Base-by-base conservation (phyloP, 345 rosid species). In the Linum tenue region DNA sequence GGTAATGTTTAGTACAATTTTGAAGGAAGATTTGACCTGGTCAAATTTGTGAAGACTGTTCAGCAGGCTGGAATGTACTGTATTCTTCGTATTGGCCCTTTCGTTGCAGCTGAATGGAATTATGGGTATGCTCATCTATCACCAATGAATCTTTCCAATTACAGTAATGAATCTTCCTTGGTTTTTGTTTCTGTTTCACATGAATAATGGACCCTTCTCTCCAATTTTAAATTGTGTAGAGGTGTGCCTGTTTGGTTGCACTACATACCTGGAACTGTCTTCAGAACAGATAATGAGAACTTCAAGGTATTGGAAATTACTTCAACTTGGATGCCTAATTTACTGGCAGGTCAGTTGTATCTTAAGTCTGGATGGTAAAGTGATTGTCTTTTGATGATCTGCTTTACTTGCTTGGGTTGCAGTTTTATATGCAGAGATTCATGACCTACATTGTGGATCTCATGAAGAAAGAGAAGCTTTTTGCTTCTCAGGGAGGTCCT, bases 61-160 rank as follows among this genome's bases (percentile, higher is more conserved):
- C 99, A 94, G 69, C 77, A 85, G 67, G 96, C 95, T 37, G 88
- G 90, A 59, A 84, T 94, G 97, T 84, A 86, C 64, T 79, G 90
- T 82, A 88, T 90, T 73, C 92, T 94, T 57, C 82, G 97, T 10
- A 94, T 94, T 17, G 99, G 99, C n/a, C 99, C 99, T 43, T 90
- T 86, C 67, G 82, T 90, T 71, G 97, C 94, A 0, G 99, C 99
- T 15, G 97, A 94, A 71, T 94, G 96, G 94, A 83, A 85, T 72
- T 94, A 67, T 62, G 97, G 99, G 99, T 94, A 78, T 56, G 64
- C 43, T 60, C 15, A 43, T 50, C 31, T 22, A 22, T 22, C 31
- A 48, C 14, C 14, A 9, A 48, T 4, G 14, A 48, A 48, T 8
- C 53, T 9, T 48, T 48, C 11, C 14, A 48, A 7, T 4, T 44